phyloP scores from a whole-genome alignment of 768 basidiomycete genomes.

The Hysterangium stoloniferum region DNA sequence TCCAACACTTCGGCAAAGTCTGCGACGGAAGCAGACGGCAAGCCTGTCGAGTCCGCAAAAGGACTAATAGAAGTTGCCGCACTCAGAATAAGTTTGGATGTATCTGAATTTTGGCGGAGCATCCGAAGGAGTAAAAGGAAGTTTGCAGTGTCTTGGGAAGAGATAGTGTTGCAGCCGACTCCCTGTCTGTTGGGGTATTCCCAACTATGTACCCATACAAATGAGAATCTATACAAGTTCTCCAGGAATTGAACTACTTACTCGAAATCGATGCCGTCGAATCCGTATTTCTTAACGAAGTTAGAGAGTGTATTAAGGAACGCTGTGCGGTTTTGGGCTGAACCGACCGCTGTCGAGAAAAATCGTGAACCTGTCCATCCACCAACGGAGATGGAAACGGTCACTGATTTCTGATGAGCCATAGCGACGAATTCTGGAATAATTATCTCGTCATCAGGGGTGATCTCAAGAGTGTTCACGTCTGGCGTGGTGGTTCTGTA shows the following conservation, averaged over 20 bases:
- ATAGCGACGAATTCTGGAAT: slow-evolving; percentile 50
- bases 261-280: slow-evolving; percentile 11
- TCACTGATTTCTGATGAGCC: slow-evolving; percentile 30
- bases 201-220: slow-evolving; percentile 59
- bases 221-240: neutral
- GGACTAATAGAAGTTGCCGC: slow-evolving; percentile 62
- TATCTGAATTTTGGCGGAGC: slow-evolving; percentile 48
- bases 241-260: neutral
- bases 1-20: slow-evolving; percentile 64
- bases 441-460: slow-evolving; percentile 37
- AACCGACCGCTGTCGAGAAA: slow-evolving; percentile 56
- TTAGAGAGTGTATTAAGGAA: slow-evolving; percentile 54
- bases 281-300: slow-evolving; percentile 39
- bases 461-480: slow-evolving; percentile 25
- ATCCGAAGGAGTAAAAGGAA: slow-evolving; percentile 70
- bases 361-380: slow-evolving; percentile 62
- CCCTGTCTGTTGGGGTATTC: slow-evolving; percentile 73
- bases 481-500: slow-evolving; percentile 28
- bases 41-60: slow-evolving; percentile 51
- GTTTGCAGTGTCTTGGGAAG: slow-evolving; percentile 63
- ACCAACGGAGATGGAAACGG: slow-evolving; percentile 42
- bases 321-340: slow-evolving; percentile 45
- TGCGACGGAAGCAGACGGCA: slow-evolving; percentile 53
- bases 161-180: slow-evolving; percentile 60
- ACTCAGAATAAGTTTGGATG: slow-evolving; percentile 57